Percentiles rank a stretch among this genome's conserved stretches.
phyloP scores from a whole-genome alignment of 1,284 basidiomycete genomes.

The Ceratobasidium sp. region DNA sequence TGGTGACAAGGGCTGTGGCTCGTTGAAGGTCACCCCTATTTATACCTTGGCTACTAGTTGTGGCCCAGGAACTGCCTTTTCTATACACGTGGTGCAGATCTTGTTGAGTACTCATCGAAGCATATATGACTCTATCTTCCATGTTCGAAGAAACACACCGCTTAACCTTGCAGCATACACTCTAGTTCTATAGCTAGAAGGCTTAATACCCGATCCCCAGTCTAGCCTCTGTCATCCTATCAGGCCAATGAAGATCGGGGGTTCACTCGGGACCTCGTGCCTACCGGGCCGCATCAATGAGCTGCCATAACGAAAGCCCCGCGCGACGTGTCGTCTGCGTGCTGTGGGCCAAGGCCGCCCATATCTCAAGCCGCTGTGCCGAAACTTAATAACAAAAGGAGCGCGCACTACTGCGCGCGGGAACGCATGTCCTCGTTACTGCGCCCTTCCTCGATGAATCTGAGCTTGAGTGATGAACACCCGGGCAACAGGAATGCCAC shows the following conservation, averaged over 20 bases:
- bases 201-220: conserved; percentile 4
- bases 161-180: conserved; percentile 3
- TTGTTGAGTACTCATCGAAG: background rate
- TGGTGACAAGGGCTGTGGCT: no score
- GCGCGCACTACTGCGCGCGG: no score
- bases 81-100: background rate
- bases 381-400: background rate
- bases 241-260: background rate
- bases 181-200: background rate
- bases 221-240: background rate
- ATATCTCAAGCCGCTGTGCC: background rate
- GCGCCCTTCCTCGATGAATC: background rate
- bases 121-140: background rate
- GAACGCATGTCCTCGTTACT: no score
- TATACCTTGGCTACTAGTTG: no score
- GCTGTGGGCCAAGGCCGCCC: background rate
- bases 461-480: background rate
- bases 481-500: background rate
- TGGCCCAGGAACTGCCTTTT: background rate
- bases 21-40: no score
- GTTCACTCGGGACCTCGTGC: no score
- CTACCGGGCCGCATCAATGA: background rate
- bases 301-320: background rate
- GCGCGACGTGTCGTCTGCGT: conserved; percentile 13
- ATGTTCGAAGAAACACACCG: background rate